Evolutionary conservation across 345 rosid species (phyloP), one percentile per base, ranked within the genome.

Genomic region (Arabis hirsuta): DNA sequence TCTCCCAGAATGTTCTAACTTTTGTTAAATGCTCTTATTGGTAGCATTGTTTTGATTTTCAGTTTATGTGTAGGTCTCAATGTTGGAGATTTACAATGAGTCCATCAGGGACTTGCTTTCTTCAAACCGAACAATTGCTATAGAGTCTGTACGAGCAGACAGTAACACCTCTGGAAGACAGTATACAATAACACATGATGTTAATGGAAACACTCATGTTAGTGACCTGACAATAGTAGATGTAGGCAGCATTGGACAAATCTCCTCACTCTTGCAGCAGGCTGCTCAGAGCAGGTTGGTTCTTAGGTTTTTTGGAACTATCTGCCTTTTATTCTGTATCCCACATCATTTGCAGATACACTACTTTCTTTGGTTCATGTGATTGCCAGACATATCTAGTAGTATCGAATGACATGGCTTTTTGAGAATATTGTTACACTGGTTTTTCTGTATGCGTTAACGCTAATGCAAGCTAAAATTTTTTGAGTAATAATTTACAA

Each of bases 31-130:
- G 45, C 6, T 69, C 42, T 27, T 27, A 12, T 41, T 50, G 44
- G 43, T 55, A 32, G 22, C 44, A 52, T 44, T 36, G 46, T 53
- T 46, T 7, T n/a, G 16, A 68, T 45, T 9, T 9, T 4, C 29
- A 16, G 1, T 71, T 56, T 8, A 59, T 57, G 55, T 61, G 26
- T 65, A 88, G 97, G 98, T 83, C n/a, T 95, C 99, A 27, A 88
- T 95, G 96, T 72, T 95, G 79, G 99, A 95, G 75, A 95, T 95
- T 9, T 95, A 95, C 84, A 95, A 95, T 12, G 99, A 95, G 68
- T 81, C 91, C 55, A 81, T 95, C 36, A 91, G 94, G 5, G 99
- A 95, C 72, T 78, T 95, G 81, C 77, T 94, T 72, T 76, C 85
- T 20, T 53, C 84, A 31, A 87, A 73, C 67, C 76, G 83, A 70